Percentiles rank a stretch among this genome's conserved stretches.
These are phyloP conservation scores for Blastobotrys aristatus DNA, from an alignment of 1,139 yeast species.

Conservation along the genomic window DNA sequence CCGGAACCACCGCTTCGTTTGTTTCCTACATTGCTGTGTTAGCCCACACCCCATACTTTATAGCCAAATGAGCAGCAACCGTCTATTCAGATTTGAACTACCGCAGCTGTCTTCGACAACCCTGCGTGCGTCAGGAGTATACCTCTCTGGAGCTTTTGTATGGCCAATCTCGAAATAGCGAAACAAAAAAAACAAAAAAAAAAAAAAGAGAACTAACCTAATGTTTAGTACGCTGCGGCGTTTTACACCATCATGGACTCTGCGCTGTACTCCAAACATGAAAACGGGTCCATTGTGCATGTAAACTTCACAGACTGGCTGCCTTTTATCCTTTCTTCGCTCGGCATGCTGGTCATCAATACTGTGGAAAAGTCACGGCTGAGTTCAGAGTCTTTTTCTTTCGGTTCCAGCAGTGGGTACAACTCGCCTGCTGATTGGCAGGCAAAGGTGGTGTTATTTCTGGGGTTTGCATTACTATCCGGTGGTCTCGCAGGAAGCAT, in stretches of 20 bases:
- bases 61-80: slow-evolving; percentile 12
- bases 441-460: slow-evolving; percentile 80
- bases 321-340: slow-evolving; percentile 79
- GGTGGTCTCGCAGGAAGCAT: slow-evolving; percentile 93
- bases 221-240: slow-evolving; percentile 62
- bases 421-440: slow-evolving; percentile 74
- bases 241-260: slow-evolving; percentile 89
- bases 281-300: slow-evolving; percentile 81
- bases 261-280: slow-evolving; percentile 76
- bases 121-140: slow-evolving; percentile 70
- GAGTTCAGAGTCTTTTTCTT: slow-evolving; percentile 49
- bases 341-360: slow-evolving; percentile 90
- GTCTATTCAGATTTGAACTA: slow-evolving; percentile 26
- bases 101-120: slow-evolving; percentile 50
- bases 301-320: slow-evolving; percentile 95
- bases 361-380: slow-evolving; percentile 83
- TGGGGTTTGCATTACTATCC: slow-evolving; percentile 88
- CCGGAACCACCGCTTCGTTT: too few relatives aligned
- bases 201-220: too few relatives aligned
- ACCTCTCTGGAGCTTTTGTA: slow-evolving; percentile 60
- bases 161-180: too few relatives aligned
- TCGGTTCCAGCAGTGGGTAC: slow-evolving; percentile 39
- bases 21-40: too few relatives aligned
- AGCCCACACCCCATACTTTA: too few relatives aligned
- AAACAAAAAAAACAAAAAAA: too few relatives aligned